Evolutionary conservation across 2,329 filamentous ascomycete genomes (phyloP), one percentile per base, ranked within the genome.

Genomic region (Xylariales sp.): DNA sequence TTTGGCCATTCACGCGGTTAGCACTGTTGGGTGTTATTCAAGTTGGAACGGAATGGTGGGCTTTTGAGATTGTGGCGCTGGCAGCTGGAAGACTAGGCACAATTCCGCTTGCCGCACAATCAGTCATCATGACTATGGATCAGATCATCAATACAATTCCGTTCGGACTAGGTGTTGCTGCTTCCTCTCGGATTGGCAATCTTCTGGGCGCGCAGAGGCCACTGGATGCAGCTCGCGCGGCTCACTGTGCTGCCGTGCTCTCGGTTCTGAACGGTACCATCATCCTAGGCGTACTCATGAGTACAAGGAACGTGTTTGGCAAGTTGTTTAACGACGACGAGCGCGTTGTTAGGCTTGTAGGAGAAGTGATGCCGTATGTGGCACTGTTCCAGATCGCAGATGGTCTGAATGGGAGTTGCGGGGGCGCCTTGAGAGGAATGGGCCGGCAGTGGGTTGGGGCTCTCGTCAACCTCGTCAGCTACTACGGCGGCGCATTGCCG

Each of bases 11-110:
- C 77, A 85, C 91, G 1, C 88, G 89, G 9, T 87, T 97, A 3
- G 92, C 93, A 0, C 79, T 91, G 14, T 83, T 97, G 0, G 94
- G 93, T 0, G 84, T 97, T 49, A 81, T 97, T 3, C 93, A 97
- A 71, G 92, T 97, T 5, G 94, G 93, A 3, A 96, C 93, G 0
- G 94, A 97, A 80, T 97, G 93, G 93, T 97, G 93, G 93, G 94
- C 93, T 0, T 97, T 97, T 74, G 93, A 97, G 80, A 95, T 97
- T 71, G 93, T 97, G 1, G 93, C 93, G 0, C 86, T 97, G 0
- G 92, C 91, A 1, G 93, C 93, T 5, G 93, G 93, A 0, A 87
- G 90, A 43, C 86, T 97, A 0, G 94, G 94, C 3, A 94, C 92
- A 0, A 87, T 94, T 41, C 86, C 93, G 0, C 84, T 97, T 0